These are phyloP conservation scores for Petrea volubilis DNA, from an alignment of 257 asterid genomes.

Conservation along the genomic window DNA sequence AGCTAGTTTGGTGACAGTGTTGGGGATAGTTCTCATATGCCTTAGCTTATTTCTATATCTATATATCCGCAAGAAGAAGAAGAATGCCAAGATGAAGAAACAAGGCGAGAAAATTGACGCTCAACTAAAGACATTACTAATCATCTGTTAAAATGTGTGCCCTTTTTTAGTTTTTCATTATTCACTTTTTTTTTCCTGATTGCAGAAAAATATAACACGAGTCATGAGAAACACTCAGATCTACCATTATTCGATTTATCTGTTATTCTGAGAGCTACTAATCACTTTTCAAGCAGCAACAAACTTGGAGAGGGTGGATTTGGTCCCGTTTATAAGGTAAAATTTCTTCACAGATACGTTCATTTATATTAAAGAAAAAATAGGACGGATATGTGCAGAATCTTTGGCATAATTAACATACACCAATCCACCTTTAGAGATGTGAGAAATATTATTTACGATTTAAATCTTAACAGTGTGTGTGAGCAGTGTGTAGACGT, in stretches of 20 bases:
- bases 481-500: no score
- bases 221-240: neutral
- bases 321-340: constrained; percentile 35
- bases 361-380: no score
- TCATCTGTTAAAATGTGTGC: neutral
- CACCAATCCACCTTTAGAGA: no score
- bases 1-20: constrained; percentile 6
- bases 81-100: neutral
- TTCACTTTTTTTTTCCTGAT: neutral
- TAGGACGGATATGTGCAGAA: no score
- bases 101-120: neutral
- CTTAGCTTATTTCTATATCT: constrained; percentile 5
- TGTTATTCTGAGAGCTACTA: constrained; percentile 22
- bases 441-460: no score
- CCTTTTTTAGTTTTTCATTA: no score
- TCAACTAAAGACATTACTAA: no score
- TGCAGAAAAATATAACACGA: neutral
- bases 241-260: constrained; percentile 24
- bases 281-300: constrained; percentile 21
- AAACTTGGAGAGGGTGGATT: constrained; percentile 36
- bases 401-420: no score
- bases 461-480: no score
- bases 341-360: neutral
- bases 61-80: constrained; percentile 16
- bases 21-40: constrained; percentile 1